Evolutionary conservation across 2,329 filamentous ascomycete species (phyloP).

Genomic region (Ustilaginoidea virens): DNA sequence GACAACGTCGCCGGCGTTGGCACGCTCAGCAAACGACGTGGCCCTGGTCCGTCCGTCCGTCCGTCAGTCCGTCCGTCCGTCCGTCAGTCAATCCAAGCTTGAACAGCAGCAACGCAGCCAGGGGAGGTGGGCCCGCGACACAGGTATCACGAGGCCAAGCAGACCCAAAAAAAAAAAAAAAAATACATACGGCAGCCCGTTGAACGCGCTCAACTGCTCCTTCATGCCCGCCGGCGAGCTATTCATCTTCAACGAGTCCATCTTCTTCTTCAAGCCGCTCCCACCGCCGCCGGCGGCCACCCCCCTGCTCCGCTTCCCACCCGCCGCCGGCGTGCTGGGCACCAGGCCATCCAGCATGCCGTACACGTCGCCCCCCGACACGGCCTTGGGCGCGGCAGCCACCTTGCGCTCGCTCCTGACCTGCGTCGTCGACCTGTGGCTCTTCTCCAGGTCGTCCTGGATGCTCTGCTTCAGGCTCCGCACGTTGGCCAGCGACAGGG

Average conservation of each 20-base stretch:
- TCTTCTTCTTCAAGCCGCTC: conserved; percentile 17
- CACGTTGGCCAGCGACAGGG: conserved; percentile 51
- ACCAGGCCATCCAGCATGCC: conserved; percentile 66
- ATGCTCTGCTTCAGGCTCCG: conserved; percentile 74
- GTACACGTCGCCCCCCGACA: conserved; percentile 55
- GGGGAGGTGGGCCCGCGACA: neutral
- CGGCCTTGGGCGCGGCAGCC: conserved; percentile 46
- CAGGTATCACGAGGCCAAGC: too few relatives aligned
- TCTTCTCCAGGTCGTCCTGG: conserved; percentile 69
- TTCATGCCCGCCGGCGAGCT: conserved; percentile 20
- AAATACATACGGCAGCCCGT: conserved; percentile 14
- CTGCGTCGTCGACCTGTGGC: conserved; percentile 47
- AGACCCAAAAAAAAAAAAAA: too few relatives aligned
- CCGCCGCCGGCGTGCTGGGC: conserved; percentile 41
- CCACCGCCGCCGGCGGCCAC: conserved; percentile 9
- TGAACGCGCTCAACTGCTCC: conserved; percentile 18
- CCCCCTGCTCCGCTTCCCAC: conserved; percentile 24
- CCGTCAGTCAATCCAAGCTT: conserved; percentile 1
- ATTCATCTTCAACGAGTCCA: conserved; percentile 13
- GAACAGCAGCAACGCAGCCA: conserved; percentile 1
- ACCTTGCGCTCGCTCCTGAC: conserved; percentile 47
- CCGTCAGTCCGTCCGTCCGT: too few relatives aligned
- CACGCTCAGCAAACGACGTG: conserved; percentile 52
- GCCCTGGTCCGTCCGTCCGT: conserved; percentile 8
- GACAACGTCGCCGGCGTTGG: conserved; percentile 64